Percentiles rank a stretch among this genome's conserved stretches.
Evolutionary conservation across 441 rosid species (phyloP).

Genomic region (Gossypium davidsonii): DNA sequence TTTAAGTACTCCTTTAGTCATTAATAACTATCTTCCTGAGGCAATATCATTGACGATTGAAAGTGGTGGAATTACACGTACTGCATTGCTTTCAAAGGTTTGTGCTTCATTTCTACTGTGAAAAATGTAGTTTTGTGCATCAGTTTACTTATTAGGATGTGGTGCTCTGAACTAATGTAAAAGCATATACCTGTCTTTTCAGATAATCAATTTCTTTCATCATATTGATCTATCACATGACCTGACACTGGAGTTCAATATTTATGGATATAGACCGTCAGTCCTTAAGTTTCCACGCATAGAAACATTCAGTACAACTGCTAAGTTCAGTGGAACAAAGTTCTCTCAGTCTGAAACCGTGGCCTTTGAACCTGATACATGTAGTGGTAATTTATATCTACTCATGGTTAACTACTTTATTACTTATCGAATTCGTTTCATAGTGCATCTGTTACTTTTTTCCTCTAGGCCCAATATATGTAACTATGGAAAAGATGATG

Average conservation of each 20-base stretch:
- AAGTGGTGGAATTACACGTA: slow-evolving; percentile 59
- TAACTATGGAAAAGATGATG: slow-evolving; percentile 72
- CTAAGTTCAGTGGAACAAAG: slow-evolving; percentile 71
- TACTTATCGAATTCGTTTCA: slow-evolving; percentile 15
- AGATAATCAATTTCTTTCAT: slow-evolving; percentile 70
- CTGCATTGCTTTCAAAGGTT: slow-evolving; percentile 76
- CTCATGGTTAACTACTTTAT: slow-evolving; percentile 3
- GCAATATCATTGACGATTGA: slow-evolving; percentile 59
- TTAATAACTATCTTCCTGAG: slow-evolving; percentile 77
- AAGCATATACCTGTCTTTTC: slow-evolving; percentile 21
- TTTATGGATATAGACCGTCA: slow-evolving; percentile 59
- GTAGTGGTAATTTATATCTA: slow-evolving; percentile 41
- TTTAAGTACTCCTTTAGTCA: slow-evolving; percentile 68
- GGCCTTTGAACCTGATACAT: slow-evolving; percentile 43
- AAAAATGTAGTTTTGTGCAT: slow-evolving; percentile 18
- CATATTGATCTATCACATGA: slow-evolving; percentile 91
- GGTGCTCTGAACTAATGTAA: slow-evolving; percentile 11
- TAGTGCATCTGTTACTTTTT: slow-evolving; percentile 10
- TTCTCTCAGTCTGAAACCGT: slow-evolving; percentile 61
- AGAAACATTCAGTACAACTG: slow-evolving; percentile 59
- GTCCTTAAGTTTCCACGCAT: slow-evolving; percentile 67
- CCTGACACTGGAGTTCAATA: slow-evolving; percentile 55
- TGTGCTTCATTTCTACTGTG: slow-evolving; percentile 26
- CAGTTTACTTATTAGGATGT: slow-evolving; percentile 7
- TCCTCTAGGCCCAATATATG: slow-evolving; percentile 60